Base-by-base conservation (phyloP, 345 rosid species). In the Kandelia obovata region DNA sequence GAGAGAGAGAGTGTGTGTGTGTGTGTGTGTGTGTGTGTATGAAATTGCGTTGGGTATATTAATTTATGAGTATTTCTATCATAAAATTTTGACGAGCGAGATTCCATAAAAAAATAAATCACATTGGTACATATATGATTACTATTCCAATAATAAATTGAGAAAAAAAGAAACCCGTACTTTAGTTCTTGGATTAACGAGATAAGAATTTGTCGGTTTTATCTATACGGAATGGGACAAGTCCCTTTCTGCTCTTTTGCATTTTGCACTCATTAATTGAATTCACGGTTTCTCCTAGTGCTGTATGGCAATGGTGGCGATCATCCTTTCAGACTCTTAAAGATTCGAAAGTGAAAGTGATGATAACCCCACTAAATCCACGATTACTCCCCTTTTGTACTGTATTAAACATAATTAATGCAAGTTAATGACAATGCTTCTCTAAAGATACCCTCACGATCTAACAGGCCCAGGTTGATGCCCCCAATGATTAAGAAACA, bases 321-420 rank as follows among this genome's bases (percentile, higher is more conserved):
- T 57, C 61, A 32, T 56, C 73, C 68, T 55, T 72, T 71, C 46
- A 51, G 62, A 70, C 58, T 58, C 51, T 59, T 63, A 39, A 39
- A 43, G 81, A 78, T 75, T 78, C 77, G 79, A 81, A 69, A 75
- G 79, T 66, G 82, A 75, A 81, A 80, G 74, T 64, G 76, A 74
- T 64, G 76, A 74, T 56, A 77, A 7, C 62, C 73, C 75, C 77
- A 81, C 75, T 75, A 31, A 43, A 47, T n/a, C 26, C 13, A 16
- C 19, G 47, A 58, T 23, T 61, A 51, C 69, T 66, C 53, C 15
- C 64, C 21, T 21, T 72, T 75, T 78, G 51, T 35, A 23, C 46
- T 11, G 16, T 56, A 52, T 70, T 63, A 59, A 43, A 37, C 49
- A 34, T 76, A 20, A 47, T 52, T 27, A 5, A 5, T 55, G 59